A percentile compares a stretch with the other conserved stretches of the same genome.
Conservation (phyloP, 179 eudicot species). For the Silene noctiflora region DNA sequence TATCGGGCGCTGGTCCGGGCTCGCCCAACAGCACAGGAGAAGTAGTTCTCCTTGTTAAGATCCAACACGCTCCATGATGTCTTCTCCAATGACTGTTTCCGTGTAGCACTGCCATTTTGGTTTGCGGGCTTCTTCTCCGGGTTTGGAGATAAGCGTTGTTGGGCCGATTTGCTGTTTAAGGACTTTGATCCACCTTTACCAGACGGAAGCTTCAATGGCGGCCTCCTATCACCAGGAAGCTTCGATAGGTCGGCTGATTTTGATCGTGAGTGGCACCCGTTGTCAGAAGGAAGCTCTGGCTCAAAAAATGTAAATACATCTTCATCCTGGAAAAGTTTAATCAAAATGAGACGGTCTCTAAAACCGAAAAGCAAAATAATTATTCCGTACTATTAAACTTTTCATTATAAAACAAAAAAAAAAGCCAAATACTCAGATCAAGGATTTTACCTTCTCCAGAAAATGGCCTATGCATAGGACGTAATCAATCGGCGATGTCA, state of each 20-base stretch:
- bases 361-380: neutral
- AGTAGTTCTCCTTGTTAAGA: slow-evolving; percentile 74
- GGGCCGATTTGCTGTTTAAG: slow-evolving; percentile 35
- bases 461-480: slow-evolving; percentile 86
- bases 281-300: slow-evolving; percentile 76
- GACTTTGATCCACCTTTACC: slow-evolving; percentile 33
- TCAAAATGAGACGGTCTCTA: neutral
- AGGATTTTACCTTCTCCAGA: slow-evolving; percentile 61
- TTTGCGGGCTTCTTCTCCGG: slow-evolving; percentile 35
- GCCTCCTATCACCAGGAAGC: slow-evolving; percentile 33
- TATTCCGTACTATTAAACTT: neutral
- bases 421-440: neutral
- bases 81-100: slow-evolving; percentile 32
- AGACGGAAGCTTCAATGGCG: slow-evolving; percentile 29
- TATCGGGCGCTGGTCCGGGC: slow-evolving; percentile 69
- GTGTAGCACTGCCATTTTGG: slow-evolving; percentile 22
- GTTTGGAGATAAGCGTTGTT: slow-evolving; percentile 29
- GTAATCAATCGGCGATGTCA: slow-evolving; percentile 81
- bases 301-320: slow-evolving; percentile 85
- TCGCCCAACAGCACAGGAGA: slow-evolving; percentile 86
- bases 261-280: slow-evolving; percentile 37
- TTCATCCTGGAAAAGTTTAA: slow-evolving; percentile 53
- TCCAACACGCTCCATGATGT: slow-evolving; percentile 62
- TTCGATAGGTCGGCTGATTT: slow-evolving; percentile 40
- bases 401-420: neutral